phyloP scores from a whole-genome alignment of 2,329 filamentous ascomycete species.

The Penicillium sp. region DNA sequence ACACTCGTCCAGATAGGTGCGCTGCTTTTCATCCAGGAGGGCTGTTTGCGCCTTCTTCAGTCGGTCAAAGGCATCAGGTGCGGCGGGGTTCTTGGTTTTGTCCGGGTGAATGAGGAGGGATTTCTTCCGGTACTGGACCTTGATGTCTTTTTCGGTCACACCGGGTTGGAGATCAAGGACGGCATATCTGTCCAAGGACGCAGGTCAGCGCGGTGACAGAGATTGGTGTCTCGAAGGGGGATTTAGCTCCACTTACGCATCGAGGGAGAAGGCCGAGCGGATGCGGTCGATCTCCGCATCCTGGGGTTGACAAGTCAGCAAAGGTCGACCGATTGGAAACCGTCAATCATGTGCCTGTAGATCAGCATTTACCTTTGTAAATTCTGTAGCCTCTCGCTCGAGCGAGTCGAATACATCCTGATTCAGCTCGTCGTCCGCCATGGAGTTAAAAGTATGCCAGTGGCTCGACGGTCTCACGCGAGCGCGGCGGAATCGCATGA shows the following conservation, averaged over 20 bases:
- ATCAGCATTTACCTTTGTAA: conserved; percentile 62
- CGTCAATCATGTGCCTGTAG: too few species aligned
- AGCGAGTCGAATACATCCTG: conserved; percentile 73
- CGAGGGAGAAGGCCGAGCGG: conserved; percentile 76
- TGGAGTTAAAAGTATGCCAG: conserved; percentile 21
- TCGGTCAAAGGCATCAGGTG: conserved; percentile 92
- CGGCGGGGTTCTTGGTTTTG: conserved; percentile 85
- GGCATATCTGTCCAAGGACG: conserved; percentile 59
- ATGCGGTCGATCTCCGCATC: conserved; percentile 96
- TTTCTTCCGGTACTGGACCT: conserved; percentile 87
- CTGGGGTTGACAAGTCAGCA: conserved; percentile 41
- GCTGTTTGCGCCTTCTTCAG: conserved; percentile 90
- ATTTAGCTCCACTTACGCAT: conserved; percentile 50
- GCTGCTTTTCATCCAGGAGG: conserved; percentile 90
- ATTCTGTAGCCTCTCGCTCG: conserved; percentile 80
- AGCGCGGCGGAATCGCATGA: conserved; percentile 13
- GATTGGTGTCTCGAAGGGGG: background rate
- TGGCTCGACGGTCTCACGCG: background rate
- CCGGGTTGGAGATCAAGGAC: conserved; percentile 94
- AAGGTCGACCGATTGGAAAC: too few species aligned
- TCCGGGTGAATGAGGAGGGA: conserved; percentile 99
- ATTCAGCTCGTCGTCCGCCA: conserved; percentile 56
- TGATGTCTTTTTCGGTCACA: conserved; percentile 93
- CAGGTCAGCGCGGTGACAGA: background rate
- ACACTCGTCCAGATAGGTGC: conserved; percentile 79